A percentile compares a stretch with the other conserved stretches of the same genome.
Conservation (phyloP, 75 land plant species). For the Selaginella moellendorffii region DNA sequence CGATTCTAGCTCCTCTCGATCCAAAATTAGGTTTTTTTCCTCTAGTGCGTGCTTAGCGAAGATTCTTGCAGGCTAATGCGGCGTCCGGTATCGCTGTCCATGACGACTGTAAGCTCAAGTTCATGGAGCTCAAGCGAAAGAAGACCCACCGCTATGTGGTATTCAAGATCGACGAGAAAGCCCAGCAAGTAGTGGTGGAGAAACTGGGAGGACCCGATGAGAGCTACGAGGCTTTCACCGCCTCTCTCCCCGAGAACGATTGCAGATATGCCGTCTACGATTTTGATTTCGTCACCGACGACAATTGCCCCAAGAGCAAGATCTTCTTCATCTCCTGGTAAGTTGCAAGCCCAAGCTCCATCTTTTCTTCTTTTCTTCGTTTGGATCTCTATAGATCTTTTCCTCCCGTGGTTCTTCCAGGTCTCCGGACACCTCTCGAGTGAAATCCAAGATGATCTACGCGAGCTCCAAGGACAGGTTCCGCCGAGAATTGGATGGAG, state of each 20-base stretch:
- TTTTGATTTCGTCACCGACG: conserved; percentile 40
- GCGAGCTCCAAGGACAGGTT: conserved; percentile 9
- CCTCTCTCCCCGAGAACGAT: conserved; percentile 29
- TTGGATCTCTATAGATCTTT: background rate
- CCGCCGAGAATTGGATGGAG: conserved; percentile 2
- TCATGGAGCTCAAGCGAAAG: conserved; percentile 40
- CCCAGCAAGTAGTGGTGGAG: conserved; percentile 35
- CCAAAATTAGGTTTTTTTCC: too few relatives aligned
- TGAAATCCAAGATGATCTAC: conserved; percentile 6
- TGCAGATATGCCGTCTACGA: conserved; percentile 48
- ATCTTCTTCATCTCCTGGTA: conserved; percentile 47
- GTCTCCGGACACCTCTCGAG: conserved; percentile 1
- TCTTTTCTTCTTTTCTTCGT: background rate
- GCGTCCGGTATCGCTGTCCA: conserved; percentile 42
- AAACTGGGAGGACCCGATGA: conserved; percentile 26
- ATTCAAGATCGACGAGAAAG: conserved; percentile 37
- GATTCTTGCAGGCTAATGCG: conserved; percentile 41
- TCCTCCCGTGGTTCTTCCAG: background rate
- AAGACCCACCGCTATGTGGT: conserved; percentile 34
- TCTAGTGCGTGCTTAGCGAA: too few relatives aligned
- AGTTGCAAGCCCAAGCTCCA: background rate
- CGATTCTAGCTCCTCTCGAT: too few relatives aligned
- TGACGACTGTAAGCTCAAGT: conserved; percentile 36
- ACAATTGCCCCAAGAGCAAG: conserved; percentile 48
- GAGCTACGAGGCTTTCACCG: conserved; percentile 35